Conservation (phyloP, 192 early-diverging fungal genomes). For the Ambispora gerdemannii region DNA sequence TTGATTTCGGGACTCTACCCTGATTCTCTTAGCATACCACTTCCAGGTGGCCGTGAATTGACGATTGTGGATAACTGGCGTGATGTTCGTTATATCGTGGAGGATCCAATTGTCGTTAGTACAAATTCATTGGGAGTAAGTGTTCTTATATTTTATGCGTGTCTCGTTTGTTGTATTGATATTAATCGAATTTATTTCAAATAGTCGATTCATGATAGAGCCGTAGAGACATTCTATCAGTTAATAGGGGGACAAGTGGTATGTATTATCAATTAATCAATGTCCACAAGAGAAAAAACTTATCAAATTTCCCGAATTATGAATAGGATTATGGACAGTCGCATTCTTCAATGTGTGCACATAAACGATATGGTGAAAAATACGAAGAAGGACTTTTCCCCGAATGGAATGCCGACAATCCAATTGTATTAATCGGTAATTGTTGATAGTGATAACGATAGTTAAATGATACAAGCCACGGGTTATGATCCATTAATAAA, state of each 20-base stretch:
- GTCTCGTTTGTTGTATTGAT: no score
- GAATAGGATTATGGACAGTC: conserved; percentile 19
- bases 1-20: conserved; percentile 16
- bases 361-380: conserved; percentile 26
- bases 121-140: conserved; percentile 25
- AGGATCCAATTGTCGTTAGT: conserved; percentile 14
- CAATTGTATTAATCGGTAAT: conserved; percentile 28
- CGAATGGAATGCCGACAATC: conserved; percentile 24
- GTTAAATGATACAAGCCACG: no score
- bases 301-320: not conserved
- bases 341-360: conserved; percentile 20
- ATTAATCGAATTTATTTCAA: not conserved
- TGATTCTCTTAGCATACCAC: not conserved
- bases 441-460: no score
- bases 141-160: no score
- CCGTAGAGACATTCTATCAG: conserved; percentile 29
- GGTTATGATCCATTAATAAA: no score
- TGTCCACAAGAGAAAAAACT: no score
- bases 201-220: conserved; percentile 26
- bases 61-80: conserved; percentile 14
- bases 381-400: conserved; percentile 22
- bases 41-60: conserved; percentile 1
- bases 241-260: conserved; percentile 29
- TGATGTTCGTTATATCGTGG: conserved; percentile 17
- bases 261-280: no score